Percentiles rank a stretch among this genome's conserved stretches.
Conservation (phyloP, 495 filamentous ascomycete genomes). For the Trypethelium eluteriae region DNA sequence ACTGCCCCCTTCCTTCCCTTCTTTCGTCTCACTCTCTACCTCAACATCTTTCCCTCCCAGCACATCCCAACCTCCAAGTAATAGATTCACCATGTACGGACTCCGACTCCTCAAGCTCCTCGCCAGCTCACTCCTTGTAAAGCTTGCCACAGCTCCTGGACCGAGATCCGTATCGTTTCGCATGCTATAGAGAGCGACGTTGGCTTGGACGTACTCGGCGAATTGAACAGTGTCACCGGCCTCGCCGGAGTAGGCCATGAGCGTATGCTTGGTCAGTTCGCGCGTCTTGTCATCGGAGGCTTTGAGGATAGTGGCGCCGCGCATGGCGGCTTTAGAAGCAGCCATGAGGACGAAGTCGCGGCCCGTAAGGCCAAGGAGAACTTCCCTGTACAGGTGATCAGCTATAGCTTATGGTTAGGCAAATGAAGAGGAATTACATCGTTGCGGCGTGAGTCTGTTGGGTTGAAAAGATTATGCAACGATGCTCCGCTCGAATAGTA, state of each 20-base stretch:
- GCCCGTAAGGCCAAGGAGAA: constrained; percentile 94
- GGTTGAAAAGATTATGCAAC: not conserved
- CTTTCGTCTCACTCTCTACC: not conserved
- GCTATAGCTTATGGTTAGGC: not conserved
- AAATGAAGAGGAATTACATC: not conserved
- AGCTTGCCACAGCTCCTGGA: constrained; percentile 78
- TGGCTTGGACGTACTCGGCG: constrained; percentile 97
- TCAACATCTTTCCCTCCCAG: constrained; percentile 66
- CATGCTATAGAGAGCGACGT: constrained; percentile 96
- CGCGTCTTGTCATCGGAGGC: constrained; percentile 93
- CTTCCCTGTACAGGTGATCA: constrained; percentile 59
- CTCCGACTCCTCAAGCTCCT: constrained; percentile 79
- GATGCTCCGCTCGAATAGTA: too few relatives aligned
- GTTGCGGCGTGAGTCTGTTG: not conserved
- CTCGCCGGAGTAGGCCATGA: constrained; percentile 97
- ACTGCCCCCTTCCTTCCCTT: not conserved
- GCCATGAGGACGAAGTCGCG: constrained; percentile 98
- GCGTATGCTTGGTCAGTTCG: constrained; percentile 76
- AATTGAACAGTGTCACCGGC: constrained; percentile 99
- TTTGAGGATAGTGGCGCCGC: constrained; percentile 93
- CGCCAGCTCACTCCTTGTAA: constrained; percentile 87
- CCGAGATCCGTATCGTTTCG: constrained; percentile 87
- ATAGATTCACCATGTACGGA: constrained; percentile 91
- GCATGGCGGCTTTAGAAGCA: constrained; percentile 94
- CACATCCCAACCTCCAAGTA: constrained; percentile 84